Evolutionary conservation across 1,284 basidiomycete genomes (phyloP).

Genomic region (Inonotus obliquus): DNA sequence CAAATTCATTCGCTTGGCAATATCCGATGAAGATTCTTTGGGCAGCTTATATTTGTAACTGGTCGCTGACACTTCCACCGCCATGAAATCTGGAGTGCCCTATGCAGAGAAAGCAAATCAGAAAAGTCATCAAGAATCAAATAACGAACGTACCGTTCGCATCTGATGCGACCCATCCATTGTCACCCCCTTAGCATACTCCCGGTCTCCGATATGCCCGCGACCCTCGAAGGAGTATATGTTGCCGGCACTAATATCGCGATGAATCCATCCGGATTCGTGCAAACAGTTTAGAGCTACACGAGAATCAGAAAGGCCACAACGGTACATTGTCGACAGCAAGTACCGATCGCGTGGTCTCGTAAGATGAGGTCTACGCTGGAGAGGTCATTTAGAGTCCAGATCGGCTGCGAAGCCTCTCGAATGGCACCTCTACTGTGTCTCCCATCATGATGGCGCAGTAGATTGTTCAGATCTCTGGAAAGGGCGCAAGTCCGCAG

Average conservation of each 20-base stretch:
- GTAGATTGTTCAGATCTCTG: background rate
- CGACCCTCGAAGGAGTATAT: background rate
- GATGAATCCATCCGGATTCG: background rate
- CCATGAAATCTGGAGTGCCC: background rate
- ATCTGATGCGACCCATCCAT: background rate
- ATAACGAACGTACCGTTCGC: background rate
- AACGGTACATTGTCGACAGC: background rate
- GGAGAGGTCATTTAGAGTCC: background rate
- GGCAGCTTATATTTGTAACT: background rate
- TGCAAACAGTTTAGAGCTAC: background rate
- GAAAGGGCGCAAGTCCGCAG: background rate
- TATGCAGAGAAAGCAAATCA: background rate
- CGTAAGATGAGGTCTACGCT: background rate
- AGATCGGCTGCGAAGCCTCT: background rate
- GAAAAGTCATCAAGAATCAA: background rate
- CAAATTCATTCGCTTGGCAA: background rate
- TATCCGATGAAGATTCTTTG: background rate
- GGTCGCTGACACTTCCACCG: background rate
- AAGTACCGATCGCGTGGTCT: background rate
- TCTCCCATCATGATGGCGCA: background rate
- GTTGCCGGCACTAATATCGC: background rate
- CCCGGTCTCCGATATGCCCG: background rate
- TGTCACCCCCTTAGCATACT: background rate
- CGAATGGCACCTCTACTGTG: background rate
- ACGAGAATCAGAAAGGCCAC: background rate